phyloP scores from a whole-genome alignment of 2,329 filamentous ascomycete species.

The Sporothrix protearum region DNA sequence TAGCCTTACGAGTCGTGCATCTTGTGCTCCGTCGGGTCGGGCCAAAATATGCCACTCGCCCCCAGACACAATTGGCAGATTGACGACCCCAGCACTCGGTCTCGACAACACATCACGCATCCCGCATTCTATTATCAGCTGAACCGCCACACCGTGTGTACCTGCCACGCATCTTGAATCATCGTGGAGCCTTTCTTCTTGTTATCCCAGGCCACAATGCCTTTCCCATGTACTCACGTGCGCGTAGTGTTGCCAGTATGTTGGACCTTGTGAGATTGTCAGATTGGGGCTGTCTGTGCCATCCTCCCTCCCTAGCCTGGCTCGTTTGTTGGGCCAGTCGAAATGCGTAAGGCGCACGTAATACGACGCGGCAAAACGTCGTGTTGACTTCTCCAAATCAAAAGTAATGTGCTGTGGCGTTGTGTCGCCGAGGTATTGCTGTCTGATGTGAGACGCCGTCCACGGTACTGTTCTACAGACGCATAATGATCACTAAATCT shows the following conservation, averaged over 20 bases:
- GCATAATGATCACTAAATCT: not conserved
- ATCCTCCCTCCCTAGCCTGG: not conserved
- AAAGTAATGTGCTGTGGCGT: not conserved
- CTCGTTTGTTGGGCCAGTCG: not conserved
- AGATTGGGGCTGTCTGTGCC: not conserved
- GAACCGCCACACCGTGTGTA: not conserved
- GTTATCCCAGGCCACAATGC: not conserved
- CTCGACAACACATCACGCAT: constrained; percentile 1
- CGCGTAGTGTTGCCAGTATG: not conserved
- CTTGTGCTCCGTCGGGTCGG: not conserved
- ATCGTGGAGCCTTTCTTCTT: not conserved
- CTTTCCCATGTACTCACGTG: not conserved
- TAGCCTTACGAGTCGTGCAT: not conserved
- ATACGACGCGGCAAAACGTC: not conserved
- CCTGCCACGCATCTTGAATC: not conserved
- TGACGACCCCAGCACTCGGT: not conserved
- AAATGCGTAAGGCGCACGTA: not conserved
- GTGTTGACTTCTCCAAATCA: not conserved
- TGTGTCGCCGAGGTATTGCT: not conserved
- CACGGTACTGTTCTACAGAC: not conserved
- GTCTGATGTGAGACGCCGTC: not conserved
- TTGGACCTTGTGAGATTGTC: not conserved
- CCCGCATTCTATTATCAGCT: not conserved
- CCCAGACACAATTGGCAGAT: not conserved
- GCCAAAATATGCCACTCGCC: not conserved